Percentiles rank a stretch among this genome's conserved stretches.
Conservation (phyloP, 441 rosid species). For the Cnidoscolus chayamansa region DNA sequence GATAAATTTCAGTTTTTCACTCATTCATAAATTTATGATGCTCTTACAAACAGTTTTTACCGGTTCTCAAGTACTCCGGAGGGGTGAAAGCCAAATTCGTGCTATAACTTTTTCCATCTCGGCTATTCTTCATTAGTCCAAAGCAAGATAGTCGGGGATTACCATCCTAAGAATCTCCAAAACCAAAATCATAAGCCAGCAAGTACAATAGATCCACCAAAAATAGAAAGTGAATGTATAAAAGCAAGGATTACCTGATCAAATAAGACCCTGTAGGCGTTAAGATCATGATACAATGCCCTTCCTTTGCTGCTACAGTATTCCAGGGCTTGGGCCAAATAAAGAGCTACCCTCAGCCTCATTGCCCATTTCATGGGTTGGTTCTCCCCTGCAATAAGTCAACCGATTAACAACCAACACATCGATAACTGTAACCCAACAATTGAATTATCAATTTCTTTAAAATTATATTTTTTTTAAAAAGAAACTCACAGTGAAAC, state of each 20-base stretch:
- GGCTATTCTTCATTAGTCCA: conserved; percentile 95
- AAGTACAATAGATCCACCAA: conserved; percentile 5
- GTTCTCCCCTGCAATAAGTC: conserved; percentile 67
- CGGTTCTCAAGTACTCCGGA: conserved; percentile 91
- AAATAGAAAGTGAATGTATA: not conserved
- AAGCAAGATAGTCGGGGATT: conserved; percentile 93
- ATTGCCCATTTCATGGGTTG: conserved; percentile 98
- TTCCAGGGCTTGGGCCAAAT: conserved; percentile 86
- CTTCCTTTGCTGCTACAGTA: conserved; percentile 85
- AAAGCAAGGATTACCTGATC: conserved; percentile 50
- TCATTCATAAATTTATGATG: not conserved
- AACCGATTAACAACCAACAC: conserved; percentile 19
- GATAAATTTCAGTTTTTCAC: not conserved
- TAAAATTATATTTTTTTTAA: not conserved
- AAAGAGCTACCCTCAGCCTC: conserved; percentile 90
- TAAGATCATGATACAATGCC: conserved; percentile 89
- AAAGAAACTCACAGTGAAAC: conserved; percentile 59
- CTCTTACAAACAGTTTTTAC: conserved; percentile 29
- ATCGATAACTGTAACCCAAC: not conserved
- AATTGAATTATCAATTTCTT: not conserved
- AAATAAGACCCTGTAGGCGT: conserved; percentile 90
- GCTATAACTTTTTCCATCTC: conserved; percentile 95
- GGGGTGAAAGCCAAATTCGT: conserved; percentile 97
- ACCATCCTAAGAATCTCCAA: conserved; percentile 57
- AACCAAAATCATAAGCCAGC: conserved; percentile 17